A percentile compares a stretch with the other conserved stretches of the same genome.
Conservation (phyloP, 2,329 filamentous ascomycete species). For the Leptodontidium sp. region DNA sequence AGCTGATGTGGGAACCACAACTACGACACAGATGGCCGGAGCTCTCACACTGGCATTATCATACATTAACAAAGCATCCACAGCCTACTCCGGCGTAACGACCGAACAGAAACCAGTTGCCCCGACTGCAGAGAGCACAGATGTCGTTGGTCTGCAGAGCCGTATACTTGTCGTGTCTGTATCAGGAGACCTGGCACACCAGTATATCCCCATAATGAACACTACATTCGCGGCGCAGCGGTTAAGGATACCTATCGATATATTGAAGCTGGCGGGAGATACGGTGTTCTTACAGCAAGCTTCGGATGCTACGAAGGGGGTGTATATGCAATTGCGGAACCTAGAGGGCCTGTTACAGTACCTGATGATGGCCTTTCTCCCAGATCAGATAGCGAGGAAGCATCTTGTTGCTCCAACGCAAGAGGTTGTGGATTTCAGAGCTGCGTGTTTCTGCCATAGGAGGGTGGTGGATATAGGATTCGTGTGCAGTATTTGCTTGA, state of each 20-base stretch:
- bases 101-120: slow-evolving; percentile 41
- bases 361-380: slow-evolving; percentile 92
- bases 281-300: slow-evolving; percentile 96
- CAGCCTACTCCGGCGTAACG: slow-evolving; percentile 50
- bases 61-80: slow-evolving; percentile 79
- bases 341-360: slow-evolving; percentile 85
- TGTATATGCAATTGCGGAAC: slow-evolving; percentile 69
- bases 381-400: slow-evolving; percentile 69
- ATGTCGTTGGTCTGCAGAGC: slow-evolving; percentile 66
- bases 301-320: slow-evolving; percentile 73
- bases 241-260: slow-evolving; percentile 88
- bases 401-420: slow-evolving; percentile 81
- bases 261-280: slow-evolving; percentile 83
- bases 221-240: slow-evolving; percentile 94
- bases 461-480: slow-evolving; percentile 91
- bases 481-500: slow-evolving; percentile 95
- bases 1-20: slow-evolving; percentile 68
- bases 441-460: slow-evolving; percentile 97
- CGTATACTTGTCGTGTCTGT: slow-evolving; percentile 92
- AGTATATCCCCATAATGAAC: slow-evolving; percentile 99
- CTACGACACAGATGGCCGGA: slow-evolving; percentile 88
- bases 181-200: slow-evolving; percentile 81
- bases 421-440: slow-evolving; percentile 91
- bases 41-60: slow-evolving; percentile 89
- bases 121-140: slow-evolving; percentile 34